phyloP scores from a whole-genome alignment of 106 monocot genomes.

The Allium cepa region DNA sequence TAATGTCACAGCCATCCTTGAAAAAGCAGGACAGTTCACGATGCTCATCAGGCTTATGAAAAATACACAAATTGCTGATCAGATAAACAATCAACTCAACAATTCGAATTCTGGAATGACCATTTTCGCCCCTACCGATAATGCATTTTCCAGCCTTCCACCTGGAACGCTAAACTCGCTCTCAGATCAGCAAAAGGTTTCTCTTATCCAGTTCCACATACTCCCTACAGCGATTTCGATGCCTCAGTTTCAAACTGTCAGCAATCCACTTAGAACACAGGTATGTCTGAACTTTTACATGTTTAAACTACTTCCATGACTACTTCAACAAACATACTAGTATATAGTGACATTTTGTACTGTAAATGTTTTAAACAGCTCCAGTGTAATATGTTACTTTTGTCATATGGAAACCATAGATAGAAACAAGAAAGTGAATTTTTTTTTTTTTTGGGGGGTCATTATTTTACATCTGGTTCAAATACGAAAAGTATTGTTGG shows the following conservation, averaged over 20 bases:
- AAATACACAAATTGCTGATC: slow-evolving; percentile 48
- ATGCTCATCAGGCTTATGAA: slow-evolving; percentile 57
- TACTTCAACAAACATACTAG: too few relatives aligned
- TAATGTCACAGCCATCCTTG: slow-evolving; percentile 59
- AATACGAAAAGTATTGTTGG: too few relatives aligned
- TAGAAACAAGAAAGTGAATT: too few relatives aligned
- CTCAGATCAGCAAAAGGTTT: slow-evolving; percentile 69
- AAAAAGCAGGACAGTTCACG: slow-evolving; percentile 72
- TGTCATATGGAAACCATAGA: too few relatives aligned
- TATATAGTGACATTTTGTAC: too few relatives aligned
- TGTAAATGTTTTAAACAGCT: too few relatives aligned
- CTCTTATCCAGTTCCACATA: slow-evolving; percentile 72
- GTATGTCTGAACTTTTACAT: too few relatives aligned
- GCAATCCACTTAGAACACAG: slow-evolving; percentile 65
- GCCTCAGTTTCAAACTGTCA: slow-evolving; percentile 67
- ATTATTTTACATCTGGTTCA: too few relatives aligned
- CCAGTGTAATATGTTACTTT: too few relatives aligned
- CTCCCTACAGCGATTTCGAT: slow-evolving; percentile 27
- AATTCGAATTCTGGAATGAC: slow-evolving; percentile 57
- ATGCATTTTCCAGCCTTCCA: slow-evolving; percentile 63
- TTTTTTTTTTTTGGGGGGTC: too few relatives aligned
- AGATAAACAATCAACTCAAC: slow-evolving; percentile 77
- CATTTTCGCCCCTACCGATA: slow-evolving; percentile 78
- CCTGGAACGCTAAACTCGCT: slow-evolving; percentile 83
- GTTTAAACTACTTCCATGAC: too few relatives aligned